Conservation (phyloP, 2,329 filamentous ascomycete species). For the Penicillium janthinellum region DNA sequence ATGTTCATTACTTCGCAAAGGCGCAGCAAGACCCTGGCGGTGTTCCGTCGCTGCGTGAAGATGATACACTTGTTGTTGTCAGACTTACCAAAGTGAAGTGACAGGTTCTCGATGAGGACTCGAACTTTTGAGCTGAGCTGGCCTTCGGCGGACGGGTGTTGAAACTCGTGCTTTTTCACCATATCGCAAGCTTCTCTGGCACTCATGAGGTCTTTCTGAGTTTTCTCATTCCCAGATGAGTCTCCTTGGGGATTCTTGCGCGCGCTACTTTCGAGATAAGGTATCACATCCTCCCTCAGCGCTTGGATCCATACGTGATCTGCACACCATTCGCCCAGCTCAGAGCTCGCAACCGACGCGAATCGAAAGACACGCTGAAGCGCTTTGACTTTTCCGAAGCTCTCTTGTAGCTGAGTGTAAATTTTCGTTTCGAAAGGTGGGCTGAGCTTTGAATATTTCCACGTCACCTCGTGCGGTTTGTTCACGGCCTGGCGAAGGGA, state of each 20-base stretch:
- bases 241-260: conserved; percentile 15
- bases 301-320: conserved; percentile 78
- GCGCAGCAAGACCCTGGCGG: conserved; percentile 71
- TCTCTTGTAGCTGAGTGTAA: conserved; percentile 57
- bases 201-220: conserved; percentile 57
- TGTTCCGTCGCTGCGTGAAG: conserved; percentile 79
- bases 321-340: conserved; percentile 81
- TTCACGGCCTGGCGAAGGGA: conserved; percentile 62
- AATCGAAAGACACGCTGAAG: conserved; percentile 63
- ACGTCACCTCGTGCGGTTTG: conserved; percentile 61
- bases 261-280: conserved; percentile 60
- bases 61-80: conserved; percentile 74
- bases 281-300: conserved; percentile 63
- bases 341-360: conserved; percentile 60
- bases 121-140: conserved; percentile 73
- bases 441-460: conserved; percentile 57
- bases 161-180: conserved; percentile 57
- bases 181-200: conserved; percentile 62
- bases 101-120: conserved; percentile 62
- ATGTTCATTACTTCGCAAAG: conserved; percentile 65
- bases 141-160: conserved; percentile 37
- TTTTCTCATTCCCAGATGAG: conserved; percentile 32
- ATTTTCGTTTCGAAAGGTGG: conserved; percentile 65
- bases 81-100: conserved; percentile 61
- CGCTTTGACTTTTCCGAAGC: conserved; percentile 54